phyloP scores from a whole-genome alignment of 495 filamentous ascomycete species.

The Neurospora sp. region DNA sequence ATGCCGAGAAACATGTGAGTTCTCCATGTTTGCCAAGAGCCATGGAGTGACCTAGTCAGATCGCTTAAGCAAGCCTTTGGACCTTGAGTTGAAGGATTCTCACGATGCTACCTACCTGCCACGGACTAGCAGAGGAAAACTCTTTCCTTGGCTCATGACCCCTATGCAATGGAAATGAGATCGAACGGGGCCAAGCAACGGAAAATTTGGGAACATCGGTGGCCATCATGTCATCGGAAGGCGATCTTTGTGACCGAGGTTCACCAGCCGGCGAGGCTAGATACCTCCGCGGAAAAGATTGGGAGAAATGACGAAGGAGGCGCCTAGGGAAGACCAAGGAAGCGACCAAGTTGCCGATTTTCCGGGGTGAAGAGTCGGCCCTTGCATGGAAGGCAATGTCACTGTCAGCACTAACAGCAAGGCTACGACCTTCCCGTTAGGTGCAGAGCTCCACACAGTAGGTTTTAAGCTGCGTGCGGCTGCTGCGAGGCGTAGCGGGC shows the following conservation, averaged over 20 bases:
- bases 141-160: background rate
- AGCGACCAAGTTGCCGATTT: background rate
- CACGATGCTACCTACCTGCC: background rate
- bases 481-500: background rate
- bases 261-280: background rate
- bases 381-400: background rate
- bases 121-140: background rate
- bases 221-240: background rate
- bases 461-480: background rate
- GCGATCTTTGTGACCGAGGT: background rate
- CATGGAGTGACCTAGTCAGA: background rate
- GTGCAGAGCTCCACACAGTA: background rate
- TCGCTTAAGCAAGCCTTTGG: background rate
- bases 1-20: background rate
- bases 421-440: background rate
- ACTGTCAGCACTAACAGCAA: background rate
- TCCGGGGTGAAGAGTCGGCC: background rate
- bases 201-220: background rate
- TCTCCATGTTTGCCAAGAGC: background rate
- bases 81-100: background rate
- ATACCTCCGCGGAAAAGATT: background rate
- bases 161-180: background rate
- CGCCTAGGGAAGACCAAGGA: background rate
- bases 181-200: background rate
- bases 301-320: background rate